Base-by-base conservation (phyloP, 139 green algal genomes). In the Parachlorella kessleri region DNA sequence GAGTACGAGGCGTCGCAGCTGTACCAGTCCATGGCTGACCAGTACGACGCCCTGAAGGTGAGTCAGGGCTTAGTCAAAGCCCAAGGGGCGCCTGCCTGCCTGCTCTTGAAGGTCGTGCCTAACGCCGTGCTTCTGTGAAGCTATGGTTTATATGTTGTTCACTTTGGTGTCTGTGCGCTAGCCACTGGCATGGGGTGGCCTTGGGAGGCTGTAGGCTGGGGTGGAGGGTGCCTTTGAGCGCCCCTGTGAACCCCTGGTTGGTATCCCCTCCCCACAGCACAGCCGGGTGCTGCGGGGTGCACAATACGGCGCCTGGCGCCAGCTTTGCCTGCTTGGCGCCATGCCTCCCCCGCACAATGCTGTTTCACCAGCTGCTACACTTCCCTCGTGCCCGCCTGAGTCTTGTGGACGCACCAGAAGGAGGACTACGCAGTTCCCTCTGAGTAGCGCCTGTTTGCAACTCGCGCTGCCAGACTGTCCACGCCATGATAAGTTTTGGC, bases 1-100 rank as follows among this genome's bases (percentile, higher is more conserved):
- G 93, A 96, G 68, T 38, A 70, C 1, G 64, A 85, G 24, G 92
- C 93, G 26, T 90, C 90, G 65, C 48, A 48, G 30, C 33, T 91
- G 4, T 97, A 91, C 48, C 54, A 66, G 36, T 55, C 21, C 38
- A 81, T 91, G 55, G 59, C 55, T 33, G 63, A 39, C 14, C 39
- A 71, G 38, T 94, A 93, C 70, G 40, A 84, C 18, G 54, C 55
- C 28, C 71, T 28, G 36, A 40, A 37, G 6, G 59, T 80, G 73
- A 6, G 41, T 32, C 24, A 66, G 75, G 14, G 21, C n/a, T n/a
- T n/a, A n/a, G n/a, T n/a, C n/a, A n/a, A n/a, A n/a, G n/a, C n/a
- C n/a, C n/a, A n/a, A n/a, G n/a, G n/a, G n/a, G n/a, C n/a, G 26
- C 36, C 36, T 2, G 70, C 39, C 66, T 64, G 55, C 68, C 10